Percentiles rank a stretch among this genome's conserved stretches.
Conservation (phyloP, 257 asterid species). For the Linaria vulgaris region DNA sequence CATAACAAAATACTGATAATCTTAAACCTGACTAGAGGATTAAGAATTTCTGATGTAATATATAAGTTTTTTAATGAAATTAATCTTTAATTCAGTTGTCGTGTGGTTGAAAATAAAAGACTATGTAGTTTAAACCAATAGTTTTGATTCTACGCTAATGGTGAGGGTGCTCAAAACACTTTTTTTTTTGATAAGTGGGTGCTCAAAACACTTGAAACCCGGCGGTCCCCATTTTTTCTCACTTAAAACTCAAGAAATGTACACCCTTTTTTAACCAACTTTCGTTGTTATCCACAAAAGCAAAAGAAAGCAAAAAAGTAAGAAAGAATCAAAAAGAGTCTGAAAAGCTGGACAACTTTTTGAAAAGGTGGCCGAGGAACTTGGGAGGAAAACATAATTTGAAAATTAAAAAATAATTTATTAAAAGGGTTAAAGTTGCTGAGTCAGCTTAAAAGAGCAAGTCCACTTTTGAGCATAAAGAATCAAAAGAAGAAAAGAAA, state of each 20-base stretch:
- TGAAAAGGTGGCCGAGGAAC: slow-evolving; percentile 34
- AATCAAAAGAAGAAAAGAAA: slow-evolving; percentile 42
- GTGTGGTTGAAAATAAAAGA: too few relatives aligned
- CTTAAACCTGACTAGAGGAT: too few relatives aligned
- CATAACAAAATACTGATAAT: too few relatives aligned
- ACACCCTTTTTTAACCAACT: slow-evolving; percentile 28
- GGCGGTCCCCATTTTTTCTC: slow-evolving; percentile 2
- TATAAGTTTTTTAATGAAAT: too few relatives aligned
- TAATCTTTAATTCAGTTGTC: too few relatives aligned
- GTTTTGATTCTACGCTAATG: slow-evolving; percentile 21
- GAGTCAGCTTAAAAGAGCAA: slow-evolving; percentile 53
- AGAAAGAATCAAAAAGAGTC: background rate
- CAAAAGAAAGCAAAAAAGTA: slow-evolving; percentile 13
- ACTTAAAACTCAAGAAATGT: background rate
- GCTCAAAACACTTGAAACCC: slow-evolving; percentile 12
- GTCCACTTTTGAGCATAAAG: slow-evolving; percentile 43
- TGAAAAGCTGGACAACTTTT: slow-evolving; percentile 38
- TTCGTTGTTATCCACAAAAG: slow-evolving; percentile 41
- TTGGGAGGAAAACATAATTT: background rate
- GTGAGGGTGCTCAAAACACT: slow-evolving; percentile 24
- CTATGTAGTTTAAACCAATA: background rate
- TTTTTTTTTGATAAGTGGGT: too few relatives aligned
- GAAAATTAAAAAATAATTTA: background rate
- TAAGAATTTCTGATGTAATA: too few relatives aligned
- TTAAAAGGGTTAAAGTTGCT: slow-evolving; percentile 22